These are phyloP conservation scores for Lagerstroemia speciosa DNA, from an alignment of 345 rosid genomes.

Conservation along the genomic window DNA sequence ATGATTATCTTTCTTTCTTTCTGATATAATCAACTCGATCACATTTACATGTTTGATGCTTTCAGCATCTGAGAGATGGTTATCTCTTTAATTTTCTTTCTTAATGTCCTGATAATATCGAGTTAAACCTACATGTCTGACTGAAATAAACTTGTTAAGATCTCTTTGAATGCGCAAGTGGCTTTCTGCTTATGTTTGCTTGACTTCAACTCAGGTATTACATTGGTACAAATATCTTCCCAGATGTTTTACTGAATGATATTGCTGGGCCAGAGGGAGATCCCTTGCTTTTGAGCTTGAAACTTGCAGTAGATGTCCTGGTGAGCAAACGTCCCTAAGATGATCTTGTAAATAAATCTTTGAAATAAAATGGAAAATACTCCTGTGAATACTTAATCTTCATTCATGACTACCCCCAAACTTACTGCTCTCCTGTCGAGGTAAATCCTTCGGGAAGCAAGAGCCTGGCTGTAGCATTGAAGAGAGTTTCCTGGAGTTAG, in stretches of 20 bases:
- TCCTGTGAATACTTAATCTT: neutral
- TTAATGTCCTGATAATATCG: neutral
- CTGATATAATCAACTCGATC: neutral
- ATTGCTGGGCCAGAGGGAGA: conserved; percentile 91
- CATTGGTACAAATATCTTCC: conserved; percentile 72
- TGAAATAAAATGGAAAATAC: neutral
- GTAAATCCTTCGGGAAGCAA: neutral
- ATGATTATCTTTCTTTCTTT: neutral
- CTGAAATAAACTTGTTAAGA: neutral
- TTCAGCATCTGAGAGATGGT: neutral
- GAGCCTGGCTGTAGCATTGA: neutral
- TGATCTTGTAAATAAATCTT: neutral
- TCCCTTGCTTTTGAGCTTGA: conserved; percentile 80
- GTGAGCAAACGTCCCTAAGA: conserved; percentile 33
- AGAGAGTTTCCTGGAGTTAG: neutral
- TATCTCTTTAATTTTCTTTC: neutral
- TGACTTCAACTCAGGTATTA: conserved; percentile 54
- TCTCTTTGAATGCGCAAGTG: neutral
- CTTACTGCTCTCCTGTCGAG: neutral
- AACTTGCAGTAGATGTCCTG: conserved; percentile 94
- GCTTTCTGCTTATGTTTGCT: neutral
- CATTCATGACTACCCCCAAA: neutral
- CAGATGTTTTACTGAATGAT: conserved; percentile 90
- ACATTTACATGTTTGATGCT: neutral
- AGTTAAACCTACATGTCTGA: neutral